phyloP scores from a whole-genome alignment of 2,329 filamentous ascomycete species.

The Ascochyta rabiei region DNA sequence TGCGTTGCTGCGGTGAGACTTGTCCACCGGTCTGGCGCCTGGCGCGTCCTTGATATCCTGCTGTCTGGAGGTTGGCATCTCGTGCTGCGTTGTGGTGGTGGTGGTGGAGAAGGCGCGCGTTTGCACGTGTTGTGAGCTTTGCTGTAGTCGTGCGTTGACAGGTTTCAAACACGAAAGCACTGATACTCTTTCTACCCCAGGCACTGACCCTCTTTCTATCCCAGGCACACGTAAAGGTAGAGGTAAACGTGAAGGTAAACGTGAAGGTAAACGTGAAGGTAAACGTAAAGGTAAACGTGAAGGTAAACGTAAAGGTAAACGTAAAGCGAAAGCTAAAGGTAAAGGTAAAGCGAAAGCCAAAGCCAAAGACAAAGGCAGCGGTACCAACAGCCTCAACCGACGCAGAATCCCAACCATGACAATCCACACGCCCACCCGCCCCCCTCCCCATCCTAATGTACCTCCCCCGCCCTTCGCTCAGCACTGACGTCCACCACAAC shows the following conservation, averaged over 20 bases:
- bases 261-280: background rate
- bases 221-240: background rate
- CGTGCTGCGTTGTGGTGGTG: background rate
- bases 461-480: no score
- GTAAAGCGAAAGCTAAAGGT: background rate
- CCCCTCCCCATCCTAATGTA: no score
- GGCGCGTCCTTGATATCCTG: background rate
- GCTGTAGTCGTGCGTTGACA: background rate
- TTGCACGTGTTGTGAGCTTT: background rate
- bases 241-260: background rate
- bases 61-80: constrained; percentile 6
- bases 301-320: no score
- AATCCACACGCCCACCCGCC: no score
- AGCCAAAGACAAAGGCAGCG: no score
- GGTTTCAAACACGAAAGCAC: background rate
- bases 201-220: background rate
- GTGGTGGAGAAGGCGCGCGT: background rate
- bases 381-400: no score
- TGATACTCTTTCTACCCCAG: background rate
- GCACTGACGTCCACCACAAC: no score
- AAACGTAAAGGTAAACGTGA: no score
- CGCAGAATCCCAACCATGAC: no score
- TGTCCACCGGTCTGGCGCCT: constrained; percentile 3
- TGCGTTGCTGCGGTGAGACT: constrained; percentile 28
- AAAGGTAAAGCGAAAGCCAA: no score